A percentile compares a stretch with the other conserved stretches of the same genome.
Evolutionary conservation across 2,329 filamentous ascomycete genomes (phyloP).

Genomic region (Magnaporthiopsis incrustans): DNA sequence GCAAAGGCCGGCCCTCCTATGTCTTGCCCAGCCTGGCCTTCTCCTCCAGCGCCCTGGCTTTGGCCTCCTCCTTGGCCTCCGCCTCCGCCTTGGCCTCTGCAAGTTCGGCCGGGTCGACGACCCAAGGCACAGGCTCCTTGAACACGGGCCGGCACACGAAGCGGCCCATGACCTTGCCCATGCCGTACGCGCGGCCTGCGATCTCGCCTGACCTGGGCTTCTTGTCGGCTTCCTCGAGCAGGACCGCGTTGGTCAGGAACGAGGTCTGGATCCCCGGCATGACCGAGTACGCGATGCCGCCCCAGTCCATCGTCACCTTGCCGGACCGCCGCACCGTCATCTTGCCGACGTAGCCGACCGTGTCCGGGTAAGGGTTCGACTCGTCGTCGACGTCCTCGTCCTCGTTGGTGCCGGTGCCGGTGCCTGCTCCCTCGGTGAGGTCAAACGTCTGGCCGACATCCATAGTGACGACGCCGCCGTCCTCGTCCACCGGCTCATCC

Average conservation of each 20-base stretch:
- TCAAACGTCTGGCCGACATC: constrained; percentile 21
- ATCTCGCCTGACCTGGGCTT: constrained; percentile 27
- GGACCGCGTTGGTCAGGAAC: constrained; percentile 51
- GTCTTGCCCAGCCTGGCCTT: neutral
- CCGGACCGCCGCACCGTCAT: constrained; percentile 54
- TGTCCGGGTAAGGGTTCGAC: constrained; percentile 23
- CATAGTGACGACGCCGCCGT: constrained; percentile 24
- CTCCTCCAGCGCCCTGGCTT: constrained; percentile 1
- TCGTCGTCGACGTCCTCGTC: constrained; percentile 19
- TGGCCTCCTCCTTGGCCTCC: neutral
- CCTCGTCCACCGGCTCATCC: constrained; percentile 25
- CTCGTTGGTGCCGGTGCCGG: constrained; percentile 18
- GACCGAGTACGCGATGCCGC: constrained; percentile 47
- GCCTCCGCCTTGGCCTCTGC: neutral
- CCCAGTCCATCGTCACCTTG: constrained; percentile 55
- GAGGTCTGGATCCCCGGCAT: constrained; percentile 41
- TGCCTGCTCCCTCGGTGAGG: constrained; percentile 14
- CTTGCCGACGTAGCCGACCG: constrained; percentile 51
- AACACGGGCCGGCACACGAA: constrained; percentile 53
- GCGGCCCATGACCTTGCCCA: constrained; percentile 56
- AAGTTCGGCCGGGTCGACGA: constrained; percentile 12
- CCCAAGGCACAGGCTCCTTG: constrained; percentile 50
- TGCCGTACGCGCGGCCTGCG: constrained; percentile 46
- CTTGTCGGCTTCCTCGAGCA: constrained; percentile 51
- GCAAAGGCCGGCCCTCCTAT: neutral